Evolutionary conservation across 2,329 filamentous ascomycete species (phyloP).

Genomic region (Trichoderma endophyticum): DNA sequence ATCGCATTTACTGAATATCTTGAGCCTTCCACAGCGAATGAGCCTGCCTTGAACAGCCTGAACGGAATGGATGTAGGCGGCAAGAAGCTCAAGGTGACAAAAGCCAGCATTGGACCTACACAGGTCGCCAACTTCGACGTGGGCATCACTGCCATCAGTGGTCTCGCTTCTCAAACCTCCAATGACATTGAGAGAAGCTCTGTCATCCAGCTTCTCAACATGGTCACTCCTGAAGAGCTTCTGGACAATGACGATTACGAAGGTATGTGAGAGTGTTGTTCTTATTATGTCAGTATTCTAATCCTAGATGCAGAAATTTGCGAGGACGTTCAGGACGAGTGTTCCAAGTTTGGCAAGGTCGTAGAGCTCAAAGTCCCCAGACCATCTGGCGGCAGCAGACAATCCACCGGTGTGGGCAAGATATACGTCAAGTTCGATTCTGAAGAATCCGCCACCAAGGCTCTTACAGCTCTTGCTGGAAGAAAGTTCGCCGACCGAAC

Average conservation of each 20-base stretch:
- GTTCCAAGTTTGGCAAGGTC: slow-evolving; percentile 82
- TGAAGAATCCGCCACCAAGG: slow-evolving; percentile 74
- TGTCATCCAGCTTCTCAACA: slow-evolving; percentile 92
- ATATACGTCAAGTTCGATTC: slow-evolving; percentile 94
- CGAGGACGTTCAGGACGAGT: slow-evolving; percentile 92
- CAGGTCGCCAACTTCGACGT: slow-evolving; percentile 90
- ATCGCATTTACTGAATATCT: slow-evolving; percentile 96
- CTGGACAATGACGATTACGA: slow-evolving; percentile 94
- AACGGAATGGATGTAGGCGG: slow-evolving; percentile 94
- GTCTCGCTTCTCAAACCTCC: slow-evolving; percentile 87
- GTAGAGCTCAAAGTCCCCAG: slow-evolving; percentile 90
- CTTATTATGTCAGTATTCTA: slow-evolving; percentile 29
- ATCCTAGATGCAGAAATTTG: slow-evolving; percentile 71
- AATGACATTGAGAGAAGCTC: slow-evolving; percentile 74
- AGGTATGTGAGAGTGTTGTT: slow-evolving; percentile 47
- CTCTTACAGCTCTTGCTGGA: slow-evolving; percentile 84
- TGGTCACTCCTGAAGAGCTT: slow-evolving; percentile 95
- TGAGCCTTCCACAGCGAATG: slow-evolving; percentile 67
- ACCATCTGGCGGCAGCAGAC: slow-evolving; percentile 75
- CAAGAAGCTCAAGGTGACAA: slow-evolving; percentile 76
- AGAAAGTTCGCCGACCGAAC: slow-evolving; percentile 95
- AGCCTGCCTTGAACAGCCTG: slow-evolving; percentile 83
- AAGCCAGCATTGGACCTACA: slow-evolving; percentile 90
- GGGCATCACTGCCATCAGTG: slow-evolving; percentile 95
- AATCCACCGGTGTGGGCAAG: slow-evolving; percentile 89